These are phyloP conservation scores for Nannochloropsis salina DNA, from an alignment of 108 stramenopile species.

Conservation along the genomic window DNA sequence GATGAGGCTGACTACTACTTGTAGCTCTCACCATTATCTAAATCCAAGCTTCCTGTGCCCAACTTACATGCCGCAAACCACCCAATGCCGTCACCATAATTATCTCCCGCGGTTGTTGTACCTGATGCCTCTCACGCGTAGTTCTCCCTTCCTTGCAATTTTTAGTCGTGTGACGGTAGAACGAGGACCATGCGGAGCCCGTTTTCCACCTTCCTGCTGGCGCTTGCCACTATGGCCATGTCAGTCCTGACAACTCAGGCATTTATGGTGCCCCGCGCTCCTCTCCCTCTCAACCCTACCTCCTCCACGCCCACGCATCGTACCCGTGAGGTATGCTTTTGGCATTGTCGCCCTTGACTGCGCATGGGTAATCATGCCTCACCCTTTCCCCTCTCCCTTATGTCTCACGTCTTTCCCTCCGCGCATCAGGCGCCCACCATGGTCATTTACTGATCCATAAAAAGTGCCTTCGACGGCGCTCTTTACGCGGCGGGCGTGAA, in stretches of 20 bases:
- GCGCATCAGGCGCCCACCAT: constrained; percentile 17
- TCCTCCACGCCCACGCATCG: background rate
- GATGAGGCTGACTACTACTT: too few species aligned
- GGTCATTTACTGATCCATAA: constrained; percentile 25
- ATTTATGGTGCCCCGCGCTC: background rate
- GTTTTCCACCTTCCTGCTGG: background rate
- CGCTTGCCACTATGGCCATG: background rate
- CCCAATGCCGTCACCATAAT: too few species aligned
- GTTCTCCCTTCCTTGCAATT: background rate
- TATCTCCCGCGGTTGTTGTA: too few species aligned
- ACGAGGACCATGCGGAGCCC: background rate
- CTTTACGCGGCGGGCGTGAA: background rate
- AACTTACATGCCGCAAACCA: too few species aligned
- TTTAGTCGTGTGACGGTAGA: too few species aligned
- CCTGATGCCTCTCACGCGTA: background rate
- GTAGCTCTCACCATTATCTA: too few species aligned
- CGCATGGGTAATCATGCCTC: background rate
- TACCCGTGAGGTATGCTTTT: background rate
- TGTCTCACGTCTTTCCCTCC: background rate
- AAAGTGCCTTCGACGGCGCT: constrained; percentile 2
- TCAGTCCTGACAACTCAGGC: background rate
- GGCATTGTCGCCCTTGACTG: background rate
- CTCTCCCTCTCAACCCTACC: background rate
- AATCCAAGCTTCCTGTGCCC: too few species aligned
- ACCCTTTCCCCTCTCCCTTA: background rate